Evolutionary conservation across 352 stramenopile genomes (phyloP), one percentile per base, ranked within the genome.

Genomic region (Pythium guiyangense): DNA sequence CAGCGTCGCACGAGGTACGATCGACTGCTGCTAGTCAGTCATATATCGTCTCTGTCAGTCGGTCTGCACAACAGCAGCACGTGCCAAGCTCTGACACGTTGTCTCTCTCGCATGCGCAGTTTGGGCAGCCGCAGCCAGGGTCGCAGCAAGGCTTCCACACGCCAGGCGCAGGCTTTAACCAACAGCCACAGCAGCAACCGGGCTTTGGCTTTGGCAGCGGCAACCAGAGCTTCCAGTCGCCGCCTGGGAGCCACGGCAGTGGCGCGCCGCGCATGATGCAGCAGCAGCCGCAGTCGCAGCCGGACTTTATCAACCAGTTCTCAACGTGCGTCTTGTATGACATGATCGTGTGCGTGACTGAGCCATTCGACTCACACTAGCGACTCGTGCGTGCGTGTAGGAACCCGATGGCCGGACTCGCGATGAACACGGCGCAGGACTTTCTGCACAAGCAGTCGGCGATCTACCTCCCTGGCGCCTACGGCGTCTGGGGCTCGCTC

Each of bases 361-460:
- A 25, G n/a, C 9, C 42, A 47, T 47, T 55, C 22, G 6, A 10
- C 10, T 18, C 4, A 49, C 22, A 20, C 8, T 14, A 17, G 5
- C 34, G n/a, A 15, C 12, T 18, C 9, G 8, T 35, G 10, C 20
- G 31, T 31, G 50, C 50, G 31, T 37, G 5, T 29, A 94, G 85
- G 54, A 94, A 94, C 53, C 85, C 85, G 20, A 90, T 94, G 85
- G 85, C 85, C 26, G 85, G 80, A 8, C 63, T 92, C 52, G 81
- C 81, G 42, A 92, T 94, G 83, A 92, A 91, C 63, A 90, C 75
- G 31, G 85, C 83, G 6, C 77, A 88, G 58, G 78, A 91, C 62
- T 90, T 92, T 51, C 62, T 94, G 53, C 70, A 84, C 50, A 90
- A 94, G 46, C 83, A 94, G 52, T 90, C 82, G 50, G 73, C 84